These are phyloP conservation scores for Salix arbutifolia DNA, from an alignment of 345 rosid genomes.

Conservation along the genomic window DNA sequence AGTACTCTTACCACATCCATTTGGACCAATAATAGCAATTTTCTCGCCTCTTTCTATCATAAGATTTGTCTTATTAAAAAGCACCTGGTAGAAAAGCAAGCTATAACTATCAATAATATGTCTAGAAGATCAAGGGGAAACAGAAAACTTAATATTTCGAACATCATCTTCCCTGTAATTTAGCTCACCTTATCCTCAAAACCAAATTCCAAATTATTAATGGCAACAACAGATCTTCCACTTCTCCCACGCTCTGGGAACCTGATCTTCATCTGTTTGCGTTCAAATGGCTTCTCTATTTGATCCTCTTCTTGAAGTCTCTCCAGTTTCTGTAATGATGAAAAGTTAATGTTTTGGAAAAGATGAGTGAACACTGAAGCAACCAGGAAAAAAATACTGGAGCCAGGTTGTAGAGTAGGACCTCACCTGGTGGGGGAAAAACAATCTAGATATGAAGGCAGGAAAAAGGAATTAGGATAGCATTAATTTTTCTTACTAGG, in stretches of 20 bases:
- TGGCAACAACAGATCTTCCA: conserved; percentile 61
- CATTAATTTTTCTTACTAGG: not conserved
- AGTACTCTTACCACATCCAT: conserved; percentile 94
- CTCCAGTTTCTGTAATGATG: conserved; percentile 63
- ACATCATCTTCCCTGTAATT: not conserved
- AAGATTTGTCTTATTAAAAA: conserved; percentile 70
- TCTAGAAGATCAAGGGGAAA: conserved; percentile 1
- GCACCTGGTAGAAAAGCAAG: conserved; percentile 41
- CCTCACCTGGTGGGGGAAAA: not conserved
- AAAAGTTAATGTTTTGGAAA: not conserved
- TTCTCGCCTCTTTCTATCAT: conserved; percentile 80
- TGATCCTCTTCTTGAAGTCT: conserved; percentile 74
- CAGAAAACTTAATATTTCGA: not conserved
- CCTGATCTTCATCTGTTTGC: conserved; percentile 90
- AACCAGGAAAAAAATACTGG: conserved; percentile 11
- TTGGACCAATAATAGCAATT: conserved; percentile 85
- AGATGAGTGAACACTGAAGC: not conserved
- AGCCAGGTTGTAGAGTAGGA: not conserved
- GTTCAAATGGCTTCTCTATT: conserved; percentile 85
- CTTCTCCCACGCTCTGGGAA: conserved; percentile 94
- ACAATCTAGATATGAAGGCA: not conserved
- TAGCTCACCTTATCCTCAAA: conserved; percentile 69
- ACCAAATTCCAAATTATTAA: conserved; percentile 68
- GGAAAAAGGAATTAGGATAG: not conserved
- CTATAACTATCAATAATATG: conserved; percentile 8